phyloP scores from a whole-genome alignment of 2,329 filamentous ascomycete species.

The Penicillium capsulatum region DNA sequence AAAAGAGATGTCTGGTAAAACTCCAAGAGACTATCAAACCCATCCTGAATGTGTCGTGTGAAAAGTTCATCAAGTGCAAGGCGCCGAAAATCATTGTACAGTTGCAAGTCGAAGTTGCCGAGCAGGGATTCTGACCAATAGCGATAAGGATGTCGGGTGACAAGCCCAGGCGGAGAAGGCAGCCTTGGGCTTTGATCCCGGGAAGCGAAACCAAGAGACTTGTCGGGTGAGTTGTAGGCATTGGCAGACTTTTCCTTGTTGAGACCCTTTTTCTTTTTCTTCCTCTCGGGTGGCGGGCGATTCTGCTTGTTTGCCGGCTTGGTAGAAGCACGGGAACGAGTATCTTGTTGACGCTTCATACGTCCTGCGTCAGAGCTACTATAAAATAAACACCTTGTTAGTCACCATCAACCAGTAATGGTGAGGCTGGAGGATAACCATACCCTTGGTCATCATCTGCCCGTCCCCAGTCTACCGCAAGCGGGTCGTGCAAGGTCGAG shows the following conservation, averaged over 20 bases:
- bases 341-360: neutral
- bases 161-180: slow-evolving; percentile 31
- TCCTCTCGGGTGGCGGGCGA: slow-evolving; percentile 4
- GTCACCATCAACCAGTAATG: neutral
- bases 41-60: slow-evolving; percentile 50
- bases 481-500: slow-evolving; percentile 10
- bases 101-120: slow-evolving; percentile 67
- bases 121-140: slow-evolving; percentile 72
- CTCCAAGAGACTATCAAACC: slow-evolving; percentile 59
- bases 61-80: slow-evolving; percentile 62
- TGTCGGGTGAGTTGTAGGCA: slow-evolving; percentile 47
- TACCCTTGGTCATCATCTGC: slow-evolving; percentile 30
- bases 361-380: slow-evolving; percentile 6
- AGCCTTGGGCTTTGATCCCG: slow-evolving; percentile 46
- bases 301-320: slow-evolving; percentile 1
- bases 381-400: neutral
- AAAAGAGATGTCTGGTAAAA: slow-evolving; percentile 60
- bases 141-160: slow-evolving; percentile 64
- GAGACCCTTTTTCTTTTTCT: neutral
- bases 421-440: neutral
- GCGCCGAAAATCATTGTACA: slow-evolving; percentile 71
- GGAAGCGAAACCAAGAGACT: slow-evolving; percentile 48
- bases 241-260: slow-evolving; percentile 11
- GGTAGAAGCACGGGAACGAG: neutral
- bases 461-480: slow-evolving; percentile 26